Evolutionary conservation across 768 basidiomycete species (phyloP).

Genomic region (Leccinum olivaceopallidum): DNA sequence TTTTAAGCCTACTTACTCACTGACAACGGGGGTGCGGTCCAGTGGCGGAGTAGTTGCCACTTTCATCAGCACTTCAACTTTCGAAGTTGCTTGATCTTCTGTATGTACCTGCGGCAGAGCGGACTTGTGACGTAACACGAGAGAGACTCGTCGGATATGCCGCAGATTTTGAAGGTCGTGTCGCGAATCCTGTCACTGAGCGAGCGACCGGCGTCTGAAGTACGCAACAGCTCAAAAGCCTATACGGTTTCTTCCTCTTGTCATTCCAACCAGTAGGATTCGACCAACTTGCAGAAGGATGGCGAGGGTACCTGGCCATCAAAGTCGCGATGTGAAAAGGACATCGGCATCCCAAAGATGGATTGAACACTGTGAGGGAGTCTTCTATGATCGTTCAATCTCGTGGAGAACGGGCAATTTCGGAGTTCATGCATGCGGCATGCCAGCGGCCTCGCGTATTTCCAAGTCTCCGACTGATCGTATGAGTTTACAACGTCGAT

Average conservation of each 20-base stretch:
- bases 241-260: background rate
- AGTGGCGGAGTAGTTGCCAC: background rate
- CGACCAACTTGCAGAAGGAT: background rate
- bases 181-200: no score
- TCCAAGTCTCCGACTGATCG: background rate
- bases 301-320: background rate
- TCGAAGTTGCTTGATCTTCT: no score
- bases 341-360: background rate
- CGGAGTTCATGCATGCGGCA: no score
- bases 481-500: background rate
- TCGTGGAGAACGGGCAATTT: background rate
- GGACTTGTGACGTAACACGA: background rate
- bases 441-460: no score
- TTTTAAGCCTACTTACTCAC: background rate
- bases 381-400: conserved; percentile 2
- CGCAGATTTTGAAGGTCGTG: background rate
- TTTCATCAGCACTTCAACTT: background rate
- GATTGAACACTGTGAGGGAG: background rate
- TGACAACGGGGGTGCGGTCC: no score
- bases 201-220: no score
- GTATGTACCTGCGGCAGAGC: background rate
- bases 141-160: background rate
- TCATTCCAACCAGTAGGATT: background rate
- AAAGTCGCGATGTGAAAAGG: background rate
- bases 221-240: background rate